These are phyloP conservation scores for Volvox carteri DNA, from an alignment of 163 green algal species.

Conservation along the genomic window DNA sequence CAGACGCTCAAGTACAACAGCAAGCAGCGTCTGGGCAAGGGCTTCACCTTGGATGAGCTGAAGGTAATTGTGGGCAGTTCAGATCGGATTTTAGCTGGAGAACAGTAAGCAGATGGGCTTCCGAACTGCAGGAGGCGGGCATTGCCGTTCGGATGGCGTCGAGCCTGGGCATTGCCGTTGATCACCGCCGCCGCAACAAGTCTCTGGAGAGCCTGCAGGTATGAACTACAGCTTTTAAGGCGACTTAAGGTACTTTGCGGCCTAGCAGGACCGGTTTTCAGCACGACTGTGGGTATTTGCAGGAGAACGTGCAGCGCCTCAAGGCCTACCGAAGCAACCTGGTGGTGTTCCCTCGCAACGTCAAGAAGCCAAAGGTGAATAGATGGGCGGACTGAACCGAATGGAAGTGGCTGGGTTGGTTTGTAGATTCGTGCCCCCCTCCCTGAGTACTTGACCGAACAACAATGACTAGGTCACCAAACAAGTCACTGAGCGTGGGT, in stretches of 20 bases:
- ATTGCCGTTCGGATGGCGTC: slow-evolving; percentile 91
- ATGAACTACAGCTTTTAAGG: background rate
- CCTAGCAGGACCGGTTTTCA: no score
- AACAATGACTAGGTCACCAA: no score
- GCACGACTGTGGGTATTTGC: slow-evolving; percentile 18
- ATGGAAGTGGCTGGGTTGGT: no score
- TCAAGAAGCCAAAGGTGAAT: slow-evolving; percentile 92
- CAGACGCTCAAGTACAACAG: slow-evolving; percentile 98
- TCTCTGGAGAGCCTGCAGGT: slow-evolving; percentile 96
- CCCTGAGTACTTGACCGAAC: no score
- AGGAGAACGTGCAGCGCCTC: slow-evolving; percentile 95
- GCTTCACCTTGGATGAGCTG: slow-evolving; percentile 99
- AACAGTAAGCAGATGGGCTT: background rate
- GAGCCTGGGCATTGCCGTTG: slow-evolving; percentile 98
- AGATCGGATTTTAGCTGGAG: background rate
- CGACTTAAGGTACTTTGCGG: no score
- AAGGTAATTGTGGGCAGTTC: slow-evolving; percentile 83
- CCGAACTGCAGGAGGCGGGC: slow-evolving; percentile 89
- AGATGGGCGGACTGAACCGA: background rate
- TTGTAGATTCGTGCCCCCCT: no score
- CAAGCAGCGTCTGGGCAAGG: slow-evolving; percentile 93
- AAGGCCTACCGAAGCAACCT: slow-evolving; percentile 98
- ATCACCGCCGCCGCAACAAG: slow-evolving; percentile 96
- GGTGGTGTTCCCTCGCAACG: slow-evolving; percentile 94
- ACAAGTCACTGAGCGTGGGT: no score